These are phyloP conservation scores for Pulveroboletus sp. DNA, from an alignment of 768 basidiomycete species.

Conservation along the genomic window DNA sequence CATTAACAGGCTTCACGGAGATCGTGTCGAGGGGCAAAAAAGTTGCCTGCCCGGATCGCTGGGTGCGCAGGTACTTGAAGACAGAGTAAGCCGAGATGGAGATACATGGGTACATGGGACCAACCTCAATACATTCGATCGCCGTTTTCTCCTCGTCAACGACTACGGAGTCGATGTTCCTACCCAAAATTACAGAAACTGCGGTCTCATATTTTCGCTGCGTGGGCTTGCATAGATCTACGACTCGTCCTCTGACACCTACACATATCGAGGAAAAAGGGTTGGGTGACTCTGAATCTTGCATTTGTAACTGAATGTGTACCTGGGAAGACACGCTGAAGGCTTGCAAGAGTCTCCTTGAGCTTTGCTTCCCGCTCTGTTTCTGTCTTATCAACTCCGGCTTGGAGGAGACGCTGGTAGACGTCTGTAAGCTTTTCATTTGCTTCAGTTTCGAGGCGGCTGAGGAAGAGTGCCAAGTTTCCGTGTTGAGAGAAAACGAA, in stretches of 20 bases:
- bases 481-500: neutral
- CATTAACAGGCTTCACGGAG: slow-evolving; percentile 88
- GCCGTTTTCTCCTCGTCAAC: slow-evolving; percentile 97
- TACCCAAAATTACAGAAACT: slow-evolving; percentile 85
- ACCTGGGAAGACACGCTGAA: slow-evolving; percentile 92
- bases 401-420: slow-evolving; percentile 81
- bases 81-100: neutral
- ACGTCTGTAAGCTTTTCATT: slow-evolving; percentile 87
- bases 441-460: slow-evolving; percentile 84
- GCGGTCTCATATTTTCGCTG: slow-evolving; percentile 89
- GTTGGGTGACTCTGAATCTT: neutral
- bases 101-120: slow-evolving; percentile 7
- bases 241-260: slow-evolving; percentile 90
- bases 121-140: slow-evolving; percentile 93
- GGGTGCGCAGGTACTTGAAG: slow-evolving; percentile 86
- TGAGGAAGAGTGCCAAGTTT: slow-evolving; percentile 27
- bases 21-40: slow-evolving; percentile 99
- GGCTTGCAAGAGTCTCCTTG: slow-evolving; percentile 77
- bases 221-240: slow-evolving; percentile 93
- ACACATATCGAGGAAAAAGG: neutral
- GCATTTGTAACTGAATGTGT: neutral
- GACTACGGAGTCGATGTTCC: slow-evolving; percentile 93
- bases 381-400: slow-evolving; percentile 84
- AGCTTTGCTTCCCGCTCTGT: slow-evolving; percentile 77
- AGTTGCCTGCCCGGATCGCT: slow-evolving; percentile 92